Conservation (phyloP, 306 rosid genomes). For the Castanea mollissima region DNA sequence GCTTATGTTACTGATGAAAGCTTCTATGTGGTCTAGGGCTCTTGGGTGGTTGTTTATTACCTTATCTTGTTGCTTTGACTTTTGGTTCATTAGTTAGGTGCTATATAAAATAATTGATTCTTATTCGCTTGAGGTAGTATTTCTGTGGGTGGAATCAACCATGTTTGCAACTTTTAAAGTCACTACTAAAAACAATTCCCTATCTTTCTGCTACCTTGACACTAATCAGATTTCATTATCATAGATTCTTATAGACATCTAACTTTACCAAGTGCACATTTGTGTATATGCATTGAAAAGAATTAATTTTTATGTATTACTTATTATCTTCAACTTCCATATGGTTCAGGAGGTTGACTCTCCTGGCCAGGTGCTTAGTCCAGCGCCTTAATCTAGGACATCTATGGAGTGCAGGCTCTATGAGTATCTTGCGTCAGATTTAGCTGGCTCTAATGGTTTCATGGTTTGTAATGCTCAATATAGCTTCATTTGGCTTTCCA, state of each 20-base stretch:
- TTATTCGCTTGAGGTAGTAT: background rate
- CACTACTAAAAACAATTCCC: background rate
- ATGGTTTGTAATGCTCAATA: background rate
- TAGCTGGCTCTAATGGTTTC: background rate
- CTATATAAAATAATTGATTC: background rate
- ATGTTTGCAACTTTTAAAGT: background rate
- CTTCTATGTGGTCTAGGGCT: background rate
- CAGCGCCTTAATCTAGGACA: background rate
- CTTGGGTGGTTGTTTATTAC: background rate
- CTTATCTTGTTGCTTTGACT: background rate
- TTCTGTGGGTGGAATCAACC: background rate
- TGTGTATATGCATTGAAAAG: background rate
- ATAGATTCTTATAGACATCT: background rate
- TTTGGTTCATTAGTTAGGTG: background rate
- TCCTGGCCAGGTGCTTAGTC: background rate
- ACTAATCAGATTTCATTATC: background rate
- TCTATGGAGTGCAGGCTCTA: background rate
- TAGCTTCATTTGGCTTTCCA: background rate
- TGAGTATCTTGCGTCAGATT: background rate
- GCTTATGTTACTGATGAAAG: background rate
- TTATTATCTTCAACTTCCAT: background rate
- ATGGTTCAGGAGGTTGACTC: background rate
- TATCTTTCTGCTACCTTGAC: background rate
- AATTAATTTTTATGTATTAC: background rate
- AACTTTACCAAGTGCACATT: background rate